Evolutionary conservation across 164 flowering plant genomes (phyloP).

Genomic region (Echeveria elegans): DNA sequence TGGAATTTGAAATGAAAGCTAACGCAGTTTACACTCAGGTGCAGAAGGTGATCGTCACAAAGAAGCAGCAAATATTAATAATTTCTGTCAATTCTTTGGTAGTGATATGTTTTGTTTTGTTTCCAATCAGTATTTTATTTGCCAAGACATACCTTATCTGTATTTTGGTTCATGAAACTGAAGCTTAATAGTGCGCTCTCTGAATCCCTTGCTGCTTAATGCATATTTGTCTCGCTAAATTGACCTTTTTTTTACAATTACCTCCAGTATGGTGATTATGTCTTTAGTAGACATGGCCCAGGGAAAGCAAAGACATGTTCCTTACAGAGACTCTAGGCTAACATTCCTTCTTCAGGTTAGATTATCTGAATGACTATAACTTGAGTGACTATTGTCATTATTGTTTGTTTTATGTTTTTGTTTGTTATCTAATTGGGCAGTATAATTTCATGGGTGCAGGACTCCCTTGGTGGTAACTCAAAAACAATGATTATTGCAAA

Average conservation of each 20-base stretch:
- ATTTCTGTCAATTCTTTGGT: constrained; percentile 90
- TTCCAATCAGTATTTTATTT: neutral
- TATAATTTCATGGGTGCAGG: constrained; percentile 39
- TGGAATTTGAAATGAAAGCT: no score
- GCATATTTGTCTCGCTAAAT: neutral
- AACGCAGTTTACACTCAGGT: no score
- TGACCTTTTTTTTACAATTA: neutral
- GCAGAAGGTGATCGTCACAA: constrained; percentile 92
- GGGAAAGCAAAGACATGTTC: constrained; percentile 85
- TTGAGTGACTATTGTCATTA: constrained; percentile 1
- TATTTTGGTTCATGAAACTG: neutral
- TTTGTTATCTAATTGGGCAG: neutral
- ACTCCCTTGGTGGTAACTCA: constrained; percentile 90
- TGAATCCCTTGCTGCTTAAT: neutral
- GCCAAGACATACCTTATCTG: no score
- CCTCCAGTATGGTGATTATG: constrained; percentile 74
- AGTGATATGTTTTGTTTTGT: constrained; percentile 16
- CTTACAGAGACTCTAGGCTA: constrained; percentile 89
- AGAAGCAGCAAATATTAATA: constrained; percentile 93
- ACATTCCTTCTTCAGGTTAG: constrained; percentile 89
- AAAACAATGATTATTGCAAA: constrained; percentile 84
- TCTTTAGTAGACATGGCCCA: constrained; percentile 78
- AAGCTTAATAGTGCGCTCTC: neutral
- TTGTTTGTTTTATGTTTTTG: neutral
- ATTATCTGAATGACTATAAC: constrained; percentile 3